These are phyloP conservation scores for Puya raimondii DNA, from an alignment of 176 grass and related monocot genomes.

Conservation along the genomic window DNA sequence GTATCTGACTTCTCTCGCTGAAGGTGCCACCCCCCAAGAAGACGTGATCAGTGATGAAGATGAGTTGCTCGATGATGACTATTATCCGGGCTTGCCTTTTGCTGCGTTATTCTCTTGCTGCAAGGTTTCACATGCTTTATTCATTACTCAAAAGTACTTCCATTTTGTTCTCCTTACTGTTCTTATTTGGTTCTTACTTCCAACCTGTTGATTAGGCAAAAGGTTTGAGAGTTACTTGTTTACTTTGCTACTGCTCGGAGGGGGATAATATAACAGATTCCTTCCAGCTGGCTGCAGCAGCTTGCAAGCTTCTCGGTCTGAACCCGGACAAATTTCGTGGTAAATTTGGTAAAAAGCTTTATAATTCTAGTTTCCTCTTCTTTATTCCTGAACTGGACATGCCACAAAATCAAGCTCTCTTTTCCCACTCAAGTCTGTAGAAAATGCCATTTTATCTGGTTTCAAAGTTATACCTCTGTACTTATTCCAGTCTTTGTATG, in stretches of 20 bases:
- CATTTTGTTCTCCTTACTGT: background rate
- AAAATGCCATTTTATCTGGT: background rate
- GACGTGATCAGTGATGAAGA: background rate
- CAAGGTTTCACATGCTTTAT: constrained; percentile 6
- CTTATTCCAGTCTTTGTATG: background rate
- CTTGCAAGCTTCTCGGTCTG: background rate
- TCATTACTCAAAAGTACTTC: background rate
- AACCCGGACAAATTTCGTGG: background rate
- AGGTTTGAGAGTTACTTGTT: background rate
- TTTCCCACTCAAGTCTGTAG: background rate
- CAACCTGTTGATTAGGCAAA: constrained; percentile 9
- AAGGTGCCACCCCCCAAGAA: constrained; percentile 9
- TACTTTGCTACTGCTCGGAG: background rate
- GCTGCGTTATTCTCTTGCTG: constrained; percentile 20
- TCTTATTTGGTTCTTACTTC: background rate
- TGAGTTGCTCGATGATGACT: constrained; percentile 9
- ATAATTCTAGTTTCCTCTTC: background rate
- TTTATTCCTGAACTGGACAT: background rate
- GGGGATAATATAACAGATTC: background rate
- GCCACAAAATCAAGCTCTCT: background rate
- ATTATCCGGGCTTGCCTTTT: constrained; percentile 21
- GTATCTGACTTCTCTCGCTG: constrained; percentile 48
- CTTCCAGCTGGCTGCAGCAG: background rate
- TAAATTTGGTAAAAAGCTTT: background rate
- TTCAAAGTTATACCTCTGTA: background rate